Evolutionary conservation across 306 rosid genomes (phyloP).

Genomic region (Myrica gale): DNA sequence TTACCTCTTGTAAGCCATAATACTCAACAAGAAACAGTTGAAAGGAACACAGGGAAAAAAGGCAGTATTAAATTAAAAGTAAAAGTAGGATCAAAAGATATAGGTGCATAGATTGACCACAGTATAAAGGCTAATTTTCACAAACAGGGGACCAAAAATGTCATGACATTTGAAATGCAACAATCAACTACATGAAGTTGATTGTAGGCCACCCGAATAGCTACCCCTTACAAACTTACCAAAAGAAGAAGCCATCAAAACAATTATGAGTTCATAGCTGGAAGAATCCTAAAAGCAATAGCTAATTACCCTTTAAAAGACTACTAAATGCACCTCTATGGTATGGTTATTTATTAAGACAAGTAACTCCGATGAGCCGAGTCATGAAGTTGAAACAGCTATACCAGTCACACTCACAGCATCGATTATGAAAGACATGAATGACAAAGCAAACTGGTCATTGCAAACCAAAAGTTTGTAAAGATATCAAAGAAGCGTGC

Average conservation of each 20-base stretch:
- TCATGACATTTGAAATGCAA: neutral
- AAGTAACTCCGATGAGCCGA: neutral
- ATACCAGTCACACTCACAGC: neutral
- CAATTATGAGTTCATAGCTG: neutral
- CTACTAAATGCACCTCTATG: neutral
- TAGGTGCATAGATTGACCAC: neutral
- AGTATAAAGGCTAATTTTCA: neutral
- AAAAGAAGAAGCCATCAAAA: neutral
- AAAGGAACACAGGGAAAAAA: neutral
- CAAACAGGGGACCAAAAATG: neutral
- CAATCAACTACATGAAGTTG: neutral
- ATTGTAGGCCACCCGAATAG: neutral
- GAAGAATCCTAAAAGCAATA: neutral
- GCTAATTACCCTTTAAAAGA: neutral
- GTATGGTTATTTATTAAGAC: neutral
- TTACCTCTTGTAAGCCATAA: neutral
- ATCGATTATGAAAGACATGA: neutral
- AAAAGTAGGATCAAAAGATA: neutral
- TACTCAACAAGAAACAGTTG: neutral
- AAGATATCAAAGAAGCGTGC: conserved; percentile 3
- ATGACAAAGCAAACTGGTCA: neutral
- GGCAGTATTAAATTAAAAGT: too few species aligned
- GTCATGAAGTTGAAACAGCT: neutral
- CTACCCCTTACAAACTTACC: neutral
- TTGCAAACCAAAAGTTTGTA: neutral